Base-by-base conservation (phyloP, 805 yeast species). In the Metschnikowia shivogae region DNA sequence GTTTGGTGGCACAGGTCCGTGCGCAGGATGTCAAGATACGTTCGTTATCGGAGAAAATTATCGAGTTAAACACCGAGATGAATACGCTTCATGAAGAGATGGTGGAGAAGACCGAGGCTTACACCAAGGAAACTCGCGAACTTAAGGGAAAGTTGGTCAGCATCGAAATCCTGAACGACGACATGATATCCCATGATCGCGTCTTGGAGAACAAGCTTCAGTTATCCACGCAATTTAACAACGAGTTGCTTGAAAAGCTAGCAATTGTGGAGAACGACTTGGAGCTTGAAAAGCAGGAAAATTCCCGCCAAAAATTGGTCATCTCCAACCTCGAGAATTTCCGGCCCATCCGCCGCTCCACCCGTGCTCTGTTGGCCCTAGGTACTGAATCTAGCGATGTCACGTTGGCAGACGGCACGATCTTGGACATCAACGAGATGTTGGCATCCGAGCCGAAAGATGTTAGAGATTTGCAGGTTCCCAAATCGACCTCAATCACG, bases 91-190 rank as follows among this genome's bases (percentile, higher is more conserved):
- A 57, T 20, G 52, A 50, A 4, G 37, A 45, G 6, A 14, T 46
- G 19, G 43, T 35, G 12, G 49, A 47, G 13, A 38, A 42, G 38
- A 48, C 48, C 9, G 49, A 49, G n/a, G 51, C 42, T 6, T 43
- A 52, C 31, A 67, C 64, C 20, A 49, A 47, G 7, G 52, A 58
- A 28, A 51, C 60, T 11, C 47, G 49, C 1, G 42, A 43, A 1
- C 55, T 70, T 28, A 65, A 60, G 43, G 63, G 60, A 36, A 55
- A 61, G 34, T 51, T 72, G 27, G 72, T 72, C 4, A 59, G 65
- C n/a, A 58, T 67, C 20, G 77, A 73, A 47, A 72, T 72, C n/a
- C 55, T 58, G 20, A 72, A 72, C 49, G 77, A 73, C 43, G 62
- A 58, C 40, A 64, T 68, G 65, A 69, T 65, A 44, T 59, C 66